Base-by-base conservation (phyloP, 345 rosid genomes). In the Lepidium africanum region DNA sequence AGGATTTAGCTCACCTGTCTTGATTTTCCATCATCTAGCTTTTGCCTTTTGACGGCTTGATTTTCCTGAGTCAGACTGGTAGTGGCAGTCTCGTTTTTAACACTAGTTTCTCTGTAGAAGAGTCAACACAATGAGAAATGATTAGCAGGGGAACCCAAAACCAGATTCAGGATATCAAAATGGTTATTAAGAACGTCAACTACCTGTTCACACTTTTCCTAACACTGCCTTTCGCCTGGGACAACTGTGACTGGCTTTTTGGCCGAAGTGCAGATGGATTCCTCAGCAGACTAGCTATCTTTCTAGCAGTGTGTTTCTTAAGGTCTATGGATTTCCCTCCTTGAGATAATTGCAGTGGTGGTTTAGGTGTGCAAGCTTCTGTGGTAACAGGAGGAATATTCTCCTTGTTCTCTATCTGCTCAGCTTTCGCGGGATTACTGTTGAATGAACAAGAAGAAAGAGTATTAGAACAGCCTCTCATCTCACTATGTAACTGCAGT, bases 11-110 rank as follows among this genome's bases (percentile, higher is more conserved):
- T 68, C 65, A 91, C 99, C 94, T 85, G 96, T 87, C 93, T 89
- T 27, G 96, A 81, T 63, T 62, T 82, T 63, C 99, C 99, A 56
- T 83, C 97, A 0, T 91, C 99, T 62, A 95, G 86, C 87, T 89
- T 91, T 84, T 95, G 99, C 71, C 90, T 81, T 77, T 95, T 95
- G 62, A 95, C 82, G 14, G 99, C 96, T 82, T 89, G 99, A 72
- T 87, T 89, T 73, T 95, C 97, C 70, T 85, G 96, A 71, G 77
- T 86, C 62, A 91, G 76, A 75, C 43, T 78, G 63, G 84, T 76
- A 55, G 89, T 81, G 38, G 81, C 83, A 46, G 79, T 57, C 17
- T 65, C 21, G 14, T 61, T 66, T 59, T 75, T 81, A 32, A 61
- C 62, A 51, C 21, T 83, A 13, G 71, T 60, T 30, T 57, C 80